Evolutionary conservation across 257 asterid species (phyloP).

Genomic region (Ophiorrhiza pumila): DNA sequence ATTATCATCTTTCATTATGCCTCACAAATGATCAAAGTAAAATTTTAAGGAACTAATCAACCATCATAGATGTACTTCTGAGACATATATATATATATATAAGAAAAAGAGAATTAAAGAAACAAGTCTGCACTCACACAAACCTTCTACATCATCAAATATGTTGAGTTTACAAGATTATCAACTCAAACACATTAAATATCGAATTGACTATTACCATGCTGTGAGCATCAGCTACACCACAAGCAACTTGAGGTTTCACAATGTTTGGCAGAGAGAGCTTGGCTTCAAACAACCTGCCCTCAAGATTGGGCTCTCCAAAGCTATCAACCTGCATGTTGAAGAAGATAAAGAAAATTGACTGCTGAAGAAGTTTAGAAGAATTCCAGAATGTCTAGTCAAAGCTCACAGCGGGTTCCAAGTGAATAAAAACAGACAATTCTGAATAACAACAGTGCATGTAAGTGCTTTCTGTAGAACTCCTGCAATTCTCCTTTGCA

Average conservation of each 20-base stretch:
- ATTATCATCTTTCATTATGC: neutral
- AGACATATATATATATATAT: no score
- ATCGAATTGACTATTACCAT: slow-evolving; percentile 50
- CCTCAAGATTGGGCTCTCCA: no score
- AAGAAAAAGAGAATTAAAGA: neutral
- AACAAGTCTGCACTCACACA: neutral
- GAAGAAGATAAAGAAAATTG: no score
- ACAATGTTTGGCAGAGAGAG: no score
- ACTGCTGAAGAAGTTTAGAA: no score
- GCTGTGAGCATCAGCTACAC: slow-evolving; percentile 92
- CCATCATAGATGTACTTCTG: neutral
- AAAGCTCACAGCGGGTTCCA: no score
- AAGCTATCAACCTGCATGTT: no score
- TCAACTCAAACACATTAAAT: neutral
- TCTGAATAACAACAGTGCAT: no score
- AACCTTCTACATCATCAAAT: neutral
- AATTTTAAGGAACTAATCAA: neutral
- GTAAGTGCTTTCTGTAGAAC: neutral
- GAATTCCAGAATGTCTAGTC: no score
- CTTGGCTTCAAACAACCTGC: no score
- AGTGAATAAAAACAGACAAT: no score
- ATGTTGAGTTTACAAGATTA: neutral
- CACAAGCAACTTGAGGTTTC: slow-evolving; percentile 99
- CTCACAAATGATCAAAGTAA: neutral
- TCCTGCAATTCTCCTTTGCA: neutral